These are phyloP conservation scores for Neltuma alba DNA, from an alignment of 306 rosid species.

Conservation along the genomic window DNA sequence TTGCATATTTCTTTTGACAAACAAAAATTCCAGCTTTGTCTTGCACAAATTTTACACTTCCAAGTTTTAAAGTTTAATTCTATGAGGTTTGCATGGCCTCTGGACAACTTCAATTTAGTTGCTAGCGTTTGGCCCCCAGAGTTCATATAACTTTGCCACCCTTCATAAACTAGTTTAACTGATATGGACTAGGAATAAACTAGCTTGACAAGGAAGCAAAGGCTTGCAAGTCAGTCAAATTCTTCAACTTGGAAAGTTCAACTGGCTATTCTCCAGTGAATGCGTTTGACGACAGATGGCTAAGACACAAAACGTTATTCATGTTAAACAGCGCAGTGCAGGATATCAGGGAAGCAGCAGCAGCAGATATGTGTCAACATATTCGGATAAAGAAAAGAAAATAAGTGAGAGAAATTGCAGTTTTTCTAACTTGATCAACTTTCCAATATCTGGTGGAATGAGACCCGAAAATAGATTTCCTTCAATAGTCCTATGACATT, in stretches of 20 bases:
- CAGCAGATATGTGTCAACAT: not conserved
- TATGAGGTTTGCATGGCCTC: not conserved
- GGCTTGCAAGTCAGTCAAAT: not conserved
- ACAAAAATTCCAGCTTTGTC: no score
- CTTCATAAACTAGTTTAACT: not conserved
- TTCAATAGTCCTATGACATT: not conserved
- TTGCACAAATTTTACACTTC: not conserved
- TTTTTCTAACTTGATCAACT: not conserved
- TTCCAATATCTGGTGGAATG: conserved; percentile 1
- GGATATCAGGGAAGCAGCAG: not conserved
- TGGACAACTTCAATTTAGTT: not conserved
- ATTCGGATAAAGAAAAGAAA: not conserved
- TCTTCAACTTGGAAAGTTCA: not conserved
- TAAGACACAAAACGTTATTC: not conserved
- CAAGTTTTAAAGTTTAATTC: not conserved
- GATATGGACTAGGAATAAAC: not conserved
- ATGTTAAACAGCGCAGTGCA: not conserved
- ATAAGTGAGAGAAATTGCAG: not conserved
- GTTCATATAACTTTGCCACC: not conserved
- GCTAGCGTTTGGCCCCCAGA: not conserved
- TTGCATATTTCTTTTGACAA: no score
- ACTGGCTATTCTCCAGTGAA: not conserved
- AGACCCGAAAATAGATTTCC: not conserved
- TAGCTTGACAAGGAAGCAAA: not conserved
- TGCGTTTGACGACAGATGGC: not conserved